Evolutionary conservation across 768 basidiomycete species (phyloP).

Genomic region (Mrakia frigida): DNA sequence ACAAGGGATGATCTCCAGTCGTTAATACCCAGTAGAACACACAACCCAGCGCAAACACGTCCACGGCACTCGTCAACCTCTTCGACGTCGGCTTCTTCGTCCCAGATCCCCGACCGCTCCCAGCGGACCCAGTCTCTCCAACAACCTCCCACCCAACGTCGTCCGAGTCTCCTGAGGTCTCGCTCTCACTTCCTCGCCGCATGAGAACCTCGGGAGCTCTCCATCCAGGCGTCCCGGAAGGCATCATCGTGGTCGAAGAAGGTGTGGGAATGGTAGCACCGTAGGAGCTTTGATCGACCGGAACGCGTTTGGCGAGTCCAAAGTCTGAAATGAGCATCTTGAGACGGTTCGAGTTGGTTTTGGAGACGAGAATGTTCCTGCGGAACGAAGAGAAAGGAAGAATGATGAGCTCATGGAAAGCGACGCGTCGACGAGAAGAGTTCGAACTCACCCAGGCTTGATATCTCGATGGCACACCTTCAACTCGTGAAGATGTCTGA

Average conservation of each 20-base stretch:
- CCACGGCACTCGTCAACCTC: constrained; percentile 84
- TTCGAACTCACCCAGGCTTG: constrained; percentile 69
- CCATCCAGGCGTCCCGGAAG: constrained; percentile 84
- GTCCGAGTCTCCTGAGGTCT: neutral
- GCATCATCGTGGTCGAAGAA: constrained; percentile 15
- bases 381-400: neutral
- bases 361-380: constrained; percentile 74
- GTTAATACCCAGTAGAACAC: constrained; percentile 90
- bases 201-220: constrained; percentile 92
- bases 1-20: constrained; percentile 81
- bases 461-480: constrained; percentile 98
- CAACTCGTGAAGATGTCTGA: constrained; percentile 84
- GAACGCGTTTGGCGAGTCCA: constrained; percentile 90
- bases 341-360: constrained; percentile 11
- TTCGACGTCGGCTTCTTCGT: constrained; percentile 46
- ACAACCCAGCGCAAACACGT: constrained; percentile 94
- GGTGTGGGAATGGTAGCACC: constrained; percentile 63
- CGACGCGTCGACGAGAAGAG: too few species aligned
- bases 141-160: constrained; percentile 25
- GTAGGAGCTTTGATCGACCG: constrained; percentile 94
- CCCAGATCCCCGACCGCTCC: constrained; percentile 40
- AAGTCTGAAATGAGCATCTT: constrained; percentile 67
- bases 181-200: constrained; percentile 53
- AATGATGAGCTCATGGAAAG: neutral
- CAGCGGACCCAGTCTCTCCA: neutral